These are phyloP conservation scores for Metschnikowia borealis DNA, from an alignment of 805 yeast genomes.

Conservation along the genomic window DNA sequence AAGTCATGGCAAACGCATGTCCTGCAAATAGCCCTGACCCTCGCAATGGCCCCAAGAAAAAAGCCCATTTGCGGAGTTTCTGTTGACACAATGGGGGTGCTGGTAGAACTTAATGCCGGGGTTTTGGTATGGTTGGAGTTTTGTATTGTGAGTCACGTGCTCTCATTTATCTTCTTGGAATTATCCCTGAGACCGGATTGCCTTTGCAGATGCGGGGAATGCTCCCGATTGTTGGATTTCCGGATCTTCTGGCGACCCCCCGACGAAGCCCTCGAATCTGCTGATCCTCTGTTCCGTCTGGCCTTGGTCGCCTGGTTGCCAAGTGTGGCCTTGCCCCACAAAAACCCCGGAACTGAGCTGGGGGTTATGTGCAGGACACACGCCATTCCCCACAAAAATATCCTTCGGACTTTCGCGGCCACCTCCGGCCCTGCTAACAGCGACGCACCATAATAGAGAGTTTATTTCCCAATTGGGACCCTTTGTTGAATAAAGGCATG, in stretches of 20 bases:
- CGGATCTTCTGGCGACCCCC: too few species aligned
- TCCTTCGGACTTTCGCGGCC: conserved; percentile 1
- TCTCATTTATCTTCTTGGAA: too few species aligned
- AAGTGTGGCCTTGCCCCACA: not conserved
- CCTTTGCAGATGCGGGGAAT: too few species aligned
- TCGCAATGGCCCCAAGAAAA: not conserved
- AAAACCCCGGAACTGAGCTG: not conserved
- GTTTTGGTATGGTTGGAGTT: too few species aligned
- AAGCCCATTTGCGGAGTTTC: not conserved
- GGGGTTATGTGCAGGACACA: not conserved
- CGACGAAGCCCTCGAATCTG: too few species aligned
- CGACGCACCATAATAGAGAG: not conserved
- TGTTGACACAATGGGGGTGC: too few species aligned
- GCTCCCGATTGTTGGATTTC: too few species aligned
- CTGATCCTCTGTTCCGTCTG: not conserved
- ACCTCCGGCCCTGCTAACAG: not conserved
- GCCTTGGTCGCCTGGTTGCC: not conserved
- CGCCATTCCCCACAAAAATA: not conserved
- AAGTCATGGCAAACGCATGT: not conserved
- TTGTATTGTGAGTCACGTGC: too few species aligned
- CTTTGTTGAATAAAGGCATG: too few species aligned
- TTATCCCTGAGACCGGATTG: too few species aligned
- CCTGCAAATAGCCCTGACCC: not conserved
- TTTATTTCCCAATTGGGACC: too few species aligned
- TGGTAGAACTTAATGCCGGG: too few species aligned